Evolutionary conservation across 306 rosid species (phyloP), one percentile per base, ranked within the genome.

Genomic region (Begonia loranthoides): DNA sequence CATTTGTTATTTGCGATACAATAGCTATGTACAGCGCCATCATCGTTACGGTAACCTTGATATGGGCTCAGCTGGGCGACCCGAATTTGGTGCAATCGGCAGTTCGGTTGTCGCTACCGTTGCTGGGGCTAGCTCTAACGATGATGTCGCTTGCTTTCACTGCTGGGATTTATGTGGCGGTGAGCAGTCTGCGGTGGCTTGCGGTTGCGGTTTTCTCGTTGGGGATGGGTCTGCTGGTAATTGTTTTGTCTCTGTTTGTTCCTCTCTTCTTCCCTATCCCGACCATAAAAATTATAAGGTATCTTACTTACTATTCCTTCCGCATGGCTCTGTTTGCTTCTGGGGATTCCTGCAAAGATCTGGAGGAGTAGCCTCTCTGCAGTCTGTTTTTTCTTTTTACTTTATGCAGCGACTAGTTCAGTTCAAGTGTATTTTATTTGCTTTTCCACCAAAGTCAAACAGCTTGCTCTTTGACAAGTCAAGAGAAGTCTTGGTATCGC

Each of bases 51-150:
- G 53, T 61, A 41, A 52, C 61, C 3, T 71, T 70, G 33, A 13
- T 76, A 1, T 76, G 74, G 74, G 64, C 65, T 9, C 52, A 50
- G 15, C n/a, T 64, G 3, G 67, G 76, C 9, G 58, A 58, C 13
- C 9, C 41, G 15, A n/a, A 49, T 19, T 10, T 59, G n/a, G 13
- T 39, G 7, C 4, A 4, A 3, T 45, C 49, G 4, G 49, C 49
- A 13, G 4, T 57, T 9, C 3, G 9, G 5, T n/a, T n/a, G n/a
- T n/a, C n/a, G n/a, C n/a, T n/a, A n/a, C n/a, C n/a, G n/a, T n/a
- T n/a, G n/a, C n/a, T n/a, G n/a, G n/a, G n/a, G n/a, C n/a, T n/a
- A n/a, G n/a, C n/a, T n/a, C n/a, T n/a, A n/a, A n/a, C n/a, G n/a
- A n/a, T n/a, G n/a, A n/a, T n/a, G n/a, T n/a, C n/a, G n/a, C n/a